Conservation (phyloP, 2,329 filamentous ascomycete genomes). For the Kalaharituber pfeilii region DNA sequence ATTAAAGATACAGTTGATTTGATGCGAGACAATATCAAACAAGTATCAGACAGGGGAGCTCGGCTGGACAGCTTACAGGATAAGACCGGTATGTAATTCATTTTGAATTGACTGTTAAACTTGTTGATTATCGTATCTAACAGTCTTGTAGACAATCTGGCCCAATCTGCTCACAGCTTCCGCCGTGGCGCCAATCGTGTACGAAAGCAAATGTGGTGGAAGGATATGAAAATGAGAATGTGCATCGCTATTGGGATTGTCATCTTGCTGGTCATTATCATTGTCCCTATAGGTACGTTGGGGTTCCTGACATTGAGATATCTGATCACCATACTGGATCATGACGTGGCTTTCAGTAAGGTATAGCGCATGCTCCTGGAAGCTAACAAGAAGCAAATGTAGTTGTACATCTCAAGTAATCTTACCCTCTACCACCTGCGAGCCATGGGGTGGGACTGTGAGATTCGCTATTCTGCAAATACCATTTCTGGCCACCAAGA, state of each 20-base stretch:
- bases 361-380: too few relatives aligned
- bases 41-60: conserved; percentile 83
- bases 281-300: conserved; percentile 64
- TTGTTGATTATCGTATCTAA: conserved; percentile 8
- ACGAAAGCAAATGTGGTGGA: conserved; percentile 99
- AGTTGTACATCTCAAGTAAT: not conserved
- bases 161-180: conserved; percentile 85
- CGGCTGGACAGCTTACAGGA: conserved; percentile 74
- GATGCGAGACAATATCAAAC: conserved; percentile 96
- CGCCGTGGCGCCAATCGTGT: conserved; percentile 90
- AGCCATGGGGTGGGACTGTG: too few relatives aligned
- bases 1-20: conserved; percentile 89
- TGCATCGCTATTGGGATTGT: conserved; percentile 84
- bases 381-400: not conserved
- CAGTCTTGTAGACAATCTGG: conserved; percentile 52
- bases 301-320: too few relatives aligned
- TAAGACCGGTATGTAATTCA: conserved; percentile 42
- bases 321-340: too few relatives aligned
- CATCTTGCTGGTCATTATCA: conserved; percentile 80
- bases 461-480: too few relatives aligned
- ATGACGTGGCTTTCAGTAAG: too few relatives aligned
- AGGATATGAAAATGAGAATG: conserved; percentile 99
- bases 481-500: not conserved
- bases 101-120: conserved; percentile 13
- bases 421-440: too few relatives aligned